Base-by-base conservation (phyloP, 202 grass and related monocot genomes). In the Panicum hallii region DNA sequence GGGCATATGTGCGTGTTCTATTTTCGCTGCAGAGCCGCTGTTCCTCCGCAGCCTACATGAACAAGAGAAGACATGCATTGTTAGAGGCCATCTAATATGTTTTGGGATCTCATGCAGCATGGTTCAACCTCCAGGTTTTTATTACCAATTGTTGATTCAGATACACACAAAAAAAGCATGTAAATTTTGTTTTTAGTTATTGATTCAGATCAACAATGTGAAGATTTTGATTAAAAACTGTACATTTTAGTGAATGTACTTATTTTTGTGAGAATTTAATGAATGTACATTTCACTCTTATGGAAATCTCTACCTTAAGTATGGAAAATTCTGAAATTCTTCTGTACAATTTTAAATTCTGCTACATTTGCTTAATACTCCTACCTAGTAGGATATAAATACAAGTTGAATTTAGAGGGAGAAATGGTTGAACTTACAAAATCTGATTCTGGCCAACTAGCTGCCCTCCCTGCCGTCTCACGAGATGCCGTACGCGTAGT, bases 401-500 rank as follows among this genome's bases (percentile, higher is more conserved):
- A 42, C 41, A 61, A 47, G 45, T 41, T 57, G 20, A 46, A 68
- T 0, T 3, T 9, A 2, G 49, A 70, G 30, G 15, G 57, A 11
- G 19, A 77, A 22, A 48, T 63, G 45, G 6, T 77, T 30, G 9
- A 70, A 75, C 53, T 70, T 52, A 60, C 72, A 87, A 90, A 83
- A 79, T 34, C 50, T 48, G 50, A 80, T 16, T 57, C 76, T 77
- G 80, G 19, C 61, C 53, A 69, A 16, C 80, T 65, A 63, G 38
- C 45, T 70, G 77, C 56, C 47, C 41, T 10, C 2, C 26, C 10
- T 26, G n/a, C 60, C 40, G 42, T 70, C 68, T 91, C 88, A 92
- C 40, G 91, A 94, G 36, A 95, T 95, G 80, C 82, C 92, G 54
- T 86, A 90, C 46, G 79, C 79, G 74, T 26, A 69, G 22, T 63